These are phyloP conservation scores for Fusarium sp. DNA, from an alignment of 2,329 filamentous ascomycete species.

Conservation along the genomic window DNA sequence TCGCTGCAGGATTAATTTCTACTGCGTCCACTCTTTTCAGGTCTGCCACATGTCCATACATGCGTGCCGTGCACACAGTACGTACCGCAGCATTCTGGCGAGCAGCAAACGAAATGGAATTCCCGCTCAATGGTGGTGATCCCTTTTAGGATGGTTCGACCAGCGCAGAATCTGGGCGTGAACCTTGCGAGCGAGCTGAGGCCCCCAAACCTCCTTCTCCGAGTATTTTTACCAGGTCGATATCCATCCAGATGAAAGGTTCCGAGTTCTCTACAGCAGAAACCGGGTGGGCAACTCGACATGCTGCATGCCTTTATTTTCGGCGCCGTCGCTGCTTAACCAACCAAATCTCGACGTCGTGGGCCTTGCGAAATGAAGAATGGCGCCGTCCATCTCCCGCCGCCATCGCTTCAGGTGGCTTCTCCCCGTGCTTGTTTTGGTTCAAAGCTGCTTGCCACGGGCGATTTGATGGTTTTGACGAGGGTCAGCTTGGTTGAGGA, in stretches of 20 bases:
- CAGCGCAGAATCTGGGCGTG: not conserved
- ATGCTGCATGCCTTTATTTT: constrained; percentile 12
- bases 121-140: not conserved
- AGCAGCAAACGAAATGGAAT: constrained; percentile 13
- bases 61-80: not conserved
- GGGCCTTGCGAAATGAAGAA: constrained; percentile 31
- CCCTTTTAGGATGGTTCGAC: not conserved
- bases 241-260: not conserved
- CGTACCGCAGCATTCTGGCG: not conserved
- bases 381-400: constrained; percentile 37
- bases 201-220: not conserved
- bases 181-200: not conserved
- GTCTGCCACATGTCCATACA: constrained; percentile 27
- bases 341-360: constrained; percentile 26
- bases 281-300: constrained; percentile 1
- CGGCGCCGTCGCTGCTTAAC: constrained; percentile 12
- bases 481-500: not conserved
- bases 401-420: constrained; percentile 34
- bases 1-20: constrained; percentile 14
- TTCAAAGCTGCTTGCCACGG: constrained; percentile 22
- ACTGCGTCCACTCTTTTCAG: constrained; percentile 18
- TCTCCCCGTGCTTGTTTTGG: constrained; percentile 24
- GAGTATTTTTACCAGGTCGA: not conserved
- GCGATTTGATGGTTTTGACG: constrained; percentile 4
- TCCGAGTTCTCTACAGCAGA: not conserved